Base-by-base conservation (phyloP, 2,329 filamentous ascomycete genomes). In the Ambrosiella xylebori region DNA sequence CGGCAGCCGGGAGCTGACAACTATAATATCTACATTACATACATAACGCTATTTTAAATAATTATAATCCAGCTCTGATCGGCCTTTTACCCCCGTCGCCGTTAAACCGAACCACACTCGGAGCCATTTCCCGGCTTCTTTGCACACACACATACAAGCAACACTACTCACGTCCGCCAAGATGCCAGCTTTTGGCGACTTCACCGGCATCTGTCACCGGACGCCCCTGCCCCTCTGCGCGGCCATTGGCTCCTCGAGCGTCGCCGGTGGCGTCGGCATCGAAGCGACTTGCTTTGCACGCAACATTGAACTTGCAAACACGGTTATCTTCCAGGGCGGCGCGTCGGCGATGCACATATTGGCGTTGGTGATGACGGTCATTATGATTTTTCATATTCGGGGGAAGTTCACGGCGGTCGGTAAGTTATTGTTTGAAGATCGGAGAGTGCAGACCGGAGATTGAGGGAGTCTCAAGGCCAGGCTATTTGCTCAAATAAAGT, bases 381-480 rank as follows among this genome's bases (percentile, higher is more conserved):
- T 95, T 66, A 98, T 98, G 93, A 89, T 98, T 62, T 77, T 98
- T 63, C 93, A 98, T 70, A 87, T 98, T 62, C 81, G 93, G 65
- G 91, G 88, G 65, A 98, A 98, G 73, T 98, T 98, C 71, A 98
- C 93, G 19, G 93, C 93, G 66, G 93, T 98, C 65, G 91, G 87
- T 91, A 78, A 60, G 85, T 71, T 38, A n/a, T 27, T 27, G 27
- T 3, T 27, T 27, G 3, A 27, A 3, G 3, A 27, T 27, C 2
- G 27, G 27, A 27, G 27, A 3, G 27, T 3, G 3, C 27, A 27
- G 27, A 3, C 27, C 27, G 27, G 27, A 27, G 27, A 4, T 3
- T 27, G 27, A 27, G 27, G 27, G 27, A 27, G 27, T 27, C 27
- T 27, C 27, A 27, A 27, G 27, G 27, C 27, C 3, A 3, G 27